A percentile compares a stretch with the other conserved stretches of the same genome.
Conservation (phyloP, 1,139 yeast genomes). For the Nakaseomyces glabratus region DNA sequence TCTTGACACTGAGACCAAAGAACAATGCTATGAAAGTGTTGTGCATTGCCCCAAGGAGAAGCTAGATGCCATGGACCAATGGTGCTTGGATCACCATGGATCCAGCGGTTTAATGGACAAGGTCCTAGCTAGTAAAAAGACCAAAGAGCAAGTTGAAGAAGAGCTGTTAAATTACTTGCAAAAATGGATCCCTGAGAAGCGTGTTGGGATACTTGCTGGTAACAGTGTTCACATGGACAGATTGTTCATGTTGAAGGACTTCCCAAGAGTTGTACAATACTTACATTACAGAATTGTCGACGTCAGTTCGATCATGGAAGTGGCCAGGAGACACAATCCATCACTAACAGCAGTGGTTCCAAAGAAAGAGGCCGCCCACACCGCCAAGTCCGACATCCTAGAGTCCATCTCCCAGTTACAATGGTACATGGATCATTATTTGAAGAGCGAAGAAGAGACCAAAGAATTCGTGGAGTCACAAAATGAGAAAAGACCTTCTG, state of each 20-base stretch:
- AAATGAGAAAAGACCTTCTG: not conserved
- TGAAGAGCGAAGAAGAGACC: slow-evolving; percentile 30
- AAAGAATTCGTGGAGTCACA: slow-evolving; percentile 27
- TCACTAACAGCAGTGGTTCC: slow-evolving; percentile 46
- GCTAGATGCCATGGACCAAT: slow-evolving; percentile 67
- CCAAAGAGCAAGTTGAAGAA: slow-evolving; percentile 49
- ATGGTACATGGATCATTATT: slow-evolving; percentile 67
- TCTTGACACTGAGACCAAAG: slow-evolving; percentile 48
- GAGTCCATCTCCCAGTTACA: slow-evolving; percentile 79
- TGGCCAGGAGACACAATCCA: slow-evolving; percentile 71
- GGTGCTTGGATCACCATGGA: slow-evolving; percentile 81
- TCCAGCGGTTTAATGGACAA: slow-evolving; percentile 67
- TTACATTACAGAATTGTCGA: slow-evolving; percentile 82
- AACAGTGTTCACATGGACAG: slow-evolving; percentile 90
- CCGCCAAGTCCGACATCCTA: slow-evolving; percentile 78
- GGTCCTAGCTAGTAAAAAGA: slow-evolving; percentile 48
- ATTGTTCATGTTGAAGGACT: slow-evolving; percentile 71
- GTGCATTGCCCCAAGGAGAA: slow-evolving; percentile 59
- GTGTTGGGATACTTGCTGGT: slow-evolving; percentile 72
- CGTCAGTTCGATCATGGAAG: slow-evolving; percentile 75
- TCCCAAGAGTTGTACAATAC: slow-evolving; percentile 65
- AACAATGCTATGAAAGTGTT: slow-evolving; percentile 56
- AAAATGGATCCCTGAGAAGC: slow-evolving; percentile 44
- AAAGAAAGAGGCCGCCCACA: slow-evolving; percentile 58
- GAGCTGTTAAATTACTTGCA: slow-evolving; percentile 57